Evolutionary conservation across 2,329 filamentous ascomycete genomes (phyloP).

Genomic region (Aotearoamyces nothofagi): DNA sequence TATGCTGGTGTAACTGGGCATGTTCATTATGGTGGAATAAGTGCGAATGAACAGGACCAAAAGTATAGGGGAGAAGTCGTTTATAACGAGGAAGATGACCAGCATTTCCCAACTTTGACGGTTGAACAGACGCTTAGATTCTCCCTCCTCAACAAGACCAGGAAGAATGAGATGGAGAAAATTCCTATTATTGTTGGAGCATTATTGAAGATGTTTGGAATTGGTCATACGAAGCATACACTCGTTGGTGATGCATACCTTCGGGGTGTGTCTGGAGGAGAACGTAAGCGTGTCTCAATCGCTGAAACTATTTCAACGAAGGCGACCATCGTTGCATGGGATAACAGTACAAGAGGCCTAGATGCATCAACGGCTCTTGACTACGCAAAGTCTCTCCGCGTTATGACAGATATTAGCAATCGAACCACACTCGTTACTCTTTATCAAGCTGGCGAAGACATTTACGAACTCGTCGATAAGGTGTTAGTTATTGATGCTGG

Average conservation of each 20-base stretch:
- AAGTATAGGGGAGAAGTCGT: conserved; percentile 68
- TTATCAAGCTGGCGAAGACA: conserved; percentile 74
- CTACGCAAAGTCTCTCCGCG: conserved; percentile 54
- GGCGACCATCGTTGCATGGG: conserved; percentile 59
- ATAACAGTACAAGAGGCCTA: conserved; percentile 56
- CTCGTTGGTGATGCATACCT: conserved; percentile 73
- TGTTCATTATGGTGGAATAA: conserved; percentile 63
- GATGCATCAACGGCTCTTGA: conserved; percentile 55
- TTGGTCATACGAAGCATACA: conserved; percentile 74
- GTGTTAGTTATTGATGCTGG: conserved; percentile 69
- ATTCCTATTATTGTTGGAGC: conserved; percentile 56
- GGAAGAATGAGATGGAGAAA: conserved; percentile 54
- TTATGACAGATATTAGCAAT: conserved; percentile 72
- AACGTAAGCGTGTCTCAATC: conserved; percentile 68
- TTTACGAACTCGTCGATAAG: conserved; percentile 70
- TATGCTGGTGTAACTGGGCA: conserved; percentile 57
- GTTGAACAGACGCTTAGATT: conserved; percentile 81
- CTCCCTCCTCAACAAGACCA: conserved; percentile 66
- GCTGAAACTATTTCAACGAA: conserved; percentile 70
- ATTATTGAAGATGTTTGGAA: conserved; percentile 80
- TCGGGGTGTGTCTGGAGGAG: conserved; percentile 65
- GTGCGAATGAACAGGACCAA: conserved; percentile 51
- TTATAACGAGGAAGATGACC: conserved; percentile 77
- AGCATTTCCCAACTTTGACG: conserved; percentile 70
- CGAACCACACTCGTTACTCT: conserved; percentile 75